Conservation (phyloP, 73 alveolate species). For the Uronychia binucleata region DNA sequence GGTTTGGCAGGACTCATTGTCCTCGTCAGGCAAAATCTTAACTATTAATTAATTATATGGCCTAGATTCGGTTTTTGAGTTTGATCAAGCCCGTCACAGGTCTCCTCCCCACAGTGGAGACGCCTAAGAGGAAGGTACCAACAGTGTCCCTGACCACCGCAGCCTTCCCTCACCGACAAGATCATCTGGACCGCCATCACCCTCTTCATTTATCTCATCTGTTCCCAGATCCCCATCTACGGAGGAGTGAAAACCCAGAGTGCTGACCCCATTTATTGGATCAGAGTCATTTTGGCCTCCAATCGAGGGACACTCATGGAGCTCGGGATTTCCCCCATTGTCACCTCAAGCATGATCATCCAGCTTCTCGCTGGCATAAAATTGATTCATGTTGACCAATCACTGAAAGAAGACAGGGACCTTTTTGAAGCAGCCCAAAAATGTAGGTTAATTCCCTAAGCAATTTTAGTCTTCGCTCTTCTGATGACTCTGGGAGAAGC, state of each 20-base stretch:
- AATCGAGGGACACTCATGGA: conserved; percentile 99
- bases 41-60: not conserved
- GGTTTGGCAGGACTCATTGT: too few species aligned
- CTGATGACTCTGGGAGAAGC: conserved; percentile 93
- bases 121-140: conserved; percentile 86
- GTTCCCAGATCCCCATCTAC: conserved; percentile 79
- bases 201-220: conserved; percentile 77
- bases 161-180: conserved; percentile 37
- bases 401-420: conserved; percentile 90
- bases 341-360: conserved; percentile 97
- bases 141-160: not conserved
- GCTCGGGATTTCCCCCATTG: conserved; percentile 97
- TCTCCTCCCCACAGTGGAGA: conserved; percentile 95
- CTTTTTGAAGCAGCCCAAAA: conserved; percentile 89
- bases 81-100: conserved; percentile 95
- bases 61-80: conserved; percentile 72
- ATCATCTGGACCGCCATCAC: conserved; percentile 67
- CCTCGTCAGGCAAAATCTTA: not conserved
- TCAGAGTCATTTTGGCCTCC: conserved; percentile 97
- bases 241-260: conserved; percentile 56
- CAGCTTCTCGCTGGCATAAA: conserved; percentile 93
- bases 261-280: conserved; percentile 98
- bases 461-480: conserved; percentile 37
- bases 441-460: conserved; percentile 41
- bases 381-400: conserved; percentile 93